Percentiles rank a stretch among this genome's conserved stretches.
phyloP scores from a whole-genome alignment of 768 basidiomycete species.

The Tricholoma sp. region DNA sequence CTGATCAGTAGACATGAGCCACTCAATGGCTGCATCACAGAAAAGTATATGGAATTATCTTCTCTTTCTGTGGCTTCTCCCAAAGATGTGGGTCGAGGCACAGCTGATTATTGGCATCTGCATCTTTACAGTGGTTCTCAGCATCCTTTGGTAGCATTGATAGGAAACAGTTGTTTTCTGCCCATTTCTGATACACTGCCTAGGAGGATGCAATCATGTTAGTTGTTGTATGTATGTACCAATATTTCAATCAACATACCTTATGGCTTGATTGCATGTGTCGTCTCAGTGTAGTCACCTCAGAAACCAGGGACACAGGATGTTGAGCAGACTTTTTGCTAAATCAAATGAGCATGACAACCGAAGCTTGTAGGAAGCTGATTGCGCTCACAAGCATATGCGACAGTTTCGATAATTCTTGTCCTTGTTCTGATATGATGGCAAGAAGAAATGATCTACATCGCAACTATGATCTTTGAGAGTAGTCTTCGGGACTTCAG shows the following conservation, averaged over 20 bases:
- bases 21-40: neutral
- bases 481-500: neutral
- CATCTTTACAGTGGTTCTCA: conserved; percentile 6
- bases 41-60: neutral
- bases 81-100: conserved; percentile 20
- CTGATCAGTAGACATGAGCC: neutral
- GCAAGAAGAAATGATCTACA: neutral
- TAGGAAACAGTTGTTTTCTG: conserved; percentile 14
- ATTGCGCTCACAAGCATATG: neutral
- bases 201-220: neutral
- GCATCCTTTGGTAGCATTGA: conserved; percentile 24
- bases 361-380: neutral
- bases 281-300: neutral
- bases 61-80: conserved; percentile 9
- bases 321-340: neutral
- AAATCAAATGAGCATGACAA: neutral
- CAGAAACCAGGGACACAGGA: neutral
- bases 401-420: neutral
- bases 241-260: neutral
- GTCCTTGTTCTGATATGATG: neutral
- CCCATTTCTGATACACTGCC: conserved; percentile 20
- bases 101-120: conserved; percentile 3
- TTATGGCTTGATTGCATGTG: neutral
- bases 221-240: neutral
- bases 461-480: neutral